Conservation (phyloP, 2,329 filamentous ascomycete genomes). For the Chaetomium globosum region DNA sequence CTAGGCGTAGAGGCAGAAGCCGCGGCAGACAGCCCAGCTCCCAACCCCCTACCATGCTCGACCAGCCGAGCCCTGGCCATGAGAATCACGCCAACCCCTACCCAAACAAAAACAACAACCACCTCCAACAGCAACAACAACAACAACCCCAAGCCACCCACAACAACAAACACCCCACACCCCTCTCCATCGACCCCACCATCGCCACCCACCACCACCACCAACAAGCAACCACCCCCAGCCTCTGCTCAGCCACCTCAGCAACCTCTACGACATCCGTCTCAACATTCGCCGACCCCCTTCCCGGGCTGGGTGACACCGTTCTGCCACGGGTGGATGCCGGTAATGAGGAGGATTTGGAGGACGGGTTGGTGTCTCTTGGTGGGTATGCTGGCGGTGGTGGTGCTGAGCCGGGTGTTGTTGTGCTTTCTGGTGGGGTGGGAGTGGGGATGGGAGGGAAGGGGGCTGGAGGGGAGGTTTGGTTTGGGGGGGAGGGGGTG, state of each 20-base stretch:
- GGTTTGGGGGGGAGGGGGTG: neutral
- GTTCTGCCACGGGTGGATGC: neutral
- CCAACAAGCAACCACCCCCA: neutral
- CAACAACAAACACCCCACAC: neutral
- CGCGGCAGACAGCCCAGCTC: neutral
- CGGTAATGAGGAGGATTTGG: neutral
- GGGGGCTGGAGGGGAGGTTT: neutral
- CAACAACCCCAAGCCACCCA: neutral
- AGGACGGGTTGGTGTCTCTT: neutral
- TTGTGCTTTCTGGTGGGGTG: neutral
- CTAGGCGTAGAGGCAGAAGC: neutral
- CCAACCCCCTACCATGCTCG: neutral
- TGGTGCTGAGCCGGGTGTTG: neutral
- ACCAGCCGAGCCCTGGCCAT: neutral
- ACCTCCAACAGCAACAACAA: too few relatives aligned
- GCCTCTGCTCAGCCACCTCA: conserved; percentile 13
- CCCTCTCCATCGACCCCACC: neutral
- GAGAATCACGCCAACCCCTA: neutral
- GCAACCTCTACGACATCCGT: neutral
- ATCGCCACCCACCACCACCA: neutral
- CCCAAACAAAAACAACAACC: neutral
- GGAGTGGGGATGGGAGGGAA: neutral
- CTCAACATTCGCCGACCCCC: neutral
- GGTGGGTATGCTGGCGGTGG: neutral
- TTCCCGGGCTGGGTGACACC: neutral